phyloP scores from a whole-genome alignment of 305 asterid genomes.

The Rubia tinctorum region DNA sequence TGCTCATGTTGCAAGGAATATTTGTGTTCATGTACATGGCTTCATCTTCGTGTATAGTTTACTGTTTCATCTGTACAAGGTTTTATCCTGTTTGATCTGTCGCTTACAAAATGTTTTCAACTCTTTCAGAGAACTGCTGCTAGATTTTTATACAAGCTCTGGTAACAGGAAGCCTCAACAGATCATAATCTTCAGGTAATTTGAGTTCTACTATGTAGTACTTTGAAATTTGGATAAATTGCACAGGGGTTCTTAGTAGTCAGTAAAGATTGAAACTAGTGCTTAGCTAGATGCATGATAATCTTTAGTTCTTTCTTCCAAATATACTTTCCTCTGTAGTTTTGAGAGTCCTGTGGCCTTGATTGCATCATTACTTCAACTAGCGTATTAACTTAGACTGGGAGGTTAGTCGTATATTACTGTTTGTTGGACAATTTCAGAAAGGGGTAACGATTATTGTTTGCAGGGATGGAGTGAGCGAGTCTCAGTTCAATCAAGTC shows the following conservation, averaged over 20 bases:
- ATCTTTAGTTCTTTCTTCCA: neutral
- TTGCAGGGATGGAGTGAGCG: conserved; percentile 69
- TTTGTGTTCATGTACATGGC: no score
- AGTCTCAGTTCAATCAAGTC: conserved; percentile 74
- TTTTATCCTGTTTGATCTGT: neutral
- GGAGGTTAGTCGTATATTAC: neutral
- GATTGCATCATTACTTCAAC: neutral
- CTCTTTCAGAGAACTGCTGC: conserved; percentile 45
- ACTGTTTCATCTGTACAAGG: neutral
- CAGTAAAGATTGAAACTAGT: no score
- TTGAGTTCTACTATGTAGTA: no score
- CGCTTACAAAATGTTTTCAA: neutral
- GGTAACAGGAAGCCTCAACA: conserved; percentile 45
- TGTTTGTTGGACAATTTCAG: neutral
- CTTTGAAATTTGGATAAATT: no score
- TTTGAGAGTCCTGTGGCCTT: neutral
- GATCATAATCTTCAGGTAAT: conserved; percentile 61
- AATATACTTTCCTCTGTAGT: neutral
- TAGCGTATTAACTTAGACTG: neutral
- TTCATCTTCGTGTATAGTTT: neutral
- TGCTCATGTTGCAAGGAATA: neutral
- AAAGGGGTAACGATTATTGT: neutral
- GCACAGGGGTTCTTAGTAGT: no score
- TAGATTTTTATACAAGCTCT: conserved; percentile 49
- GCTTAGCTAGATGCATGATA: no score